These are phyloP conservation scores for Cladorrhinum sp. DNA, from an alignment of 2,329 filamentous ascomycete species.

Conservation along the genomic window DNA sequence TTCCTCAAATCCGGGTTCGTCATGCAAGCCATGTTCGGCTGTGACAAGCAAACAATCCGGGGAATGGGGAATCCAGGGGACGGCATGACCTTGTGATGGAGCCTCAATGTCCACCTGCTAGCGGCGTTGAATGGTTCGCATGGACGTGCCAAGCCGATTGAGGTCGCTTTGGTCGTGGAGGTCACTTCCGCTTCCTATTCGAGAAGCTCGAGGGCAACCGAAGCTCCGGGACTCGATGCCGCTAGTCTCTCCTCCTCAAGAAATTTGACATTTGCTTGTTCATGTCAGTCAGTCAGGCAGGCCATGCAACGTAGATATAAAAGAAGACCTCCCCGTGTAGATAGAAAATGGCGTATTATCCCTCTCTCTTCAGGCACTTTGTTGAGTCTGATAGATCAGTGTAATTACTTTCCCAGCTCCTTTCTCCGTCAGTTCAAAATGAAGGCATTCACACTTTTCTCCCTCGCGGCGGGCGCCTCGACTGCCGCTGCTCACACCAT, in stretches of 20 bases:
- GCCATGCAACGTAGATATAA: conserved; percentile 1
- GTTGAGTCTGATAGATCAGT: not conserved
- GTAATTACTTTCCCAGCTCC: not conserved
- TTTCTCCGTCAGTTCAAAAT: conserved; percentile 16
- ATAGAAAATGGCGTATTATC: not conserved
- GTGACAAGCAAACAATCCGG: not conserved
- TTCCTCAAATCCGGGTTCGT: not conserved
- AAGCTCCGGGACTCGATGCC: conserved; percentile 8
- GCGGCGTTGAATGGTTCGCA: not conserved
- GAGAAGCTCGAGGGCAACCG: conserved; percentile 7
- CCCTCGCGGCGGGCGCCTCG: conserved; percentile 24
- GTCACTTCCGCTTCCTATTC: conserved; percentile 17
- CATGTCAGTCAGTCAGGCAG: not conserved
- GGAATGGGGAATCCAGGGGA: not conserved
- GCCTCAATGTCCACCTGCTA: conserved; percentile 4
- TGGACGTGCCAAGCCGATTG: conserved; percentile 16
- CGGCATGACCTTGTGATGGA: conserved; percentile 5
- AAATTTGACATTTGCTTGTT: not conserved
- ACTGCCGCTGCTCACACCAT: conserved; percentile 27
- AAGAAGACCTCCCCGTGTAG: not conserved
- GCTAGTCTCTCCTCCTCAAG: not conserved
- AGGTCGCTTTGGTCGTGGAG: conserved; percentile 18
- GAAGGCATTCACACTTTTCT: conserved; percentile 24
- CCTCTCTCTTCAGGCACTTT: not conserved
- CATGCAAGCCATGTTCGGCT: not conserved